These are phyloP conservation scores for Teratosphaeria nubilosa DNA, from an alignment of 2,329 filamentous ascomycete species.

Conservation along the genomic window DNA sequence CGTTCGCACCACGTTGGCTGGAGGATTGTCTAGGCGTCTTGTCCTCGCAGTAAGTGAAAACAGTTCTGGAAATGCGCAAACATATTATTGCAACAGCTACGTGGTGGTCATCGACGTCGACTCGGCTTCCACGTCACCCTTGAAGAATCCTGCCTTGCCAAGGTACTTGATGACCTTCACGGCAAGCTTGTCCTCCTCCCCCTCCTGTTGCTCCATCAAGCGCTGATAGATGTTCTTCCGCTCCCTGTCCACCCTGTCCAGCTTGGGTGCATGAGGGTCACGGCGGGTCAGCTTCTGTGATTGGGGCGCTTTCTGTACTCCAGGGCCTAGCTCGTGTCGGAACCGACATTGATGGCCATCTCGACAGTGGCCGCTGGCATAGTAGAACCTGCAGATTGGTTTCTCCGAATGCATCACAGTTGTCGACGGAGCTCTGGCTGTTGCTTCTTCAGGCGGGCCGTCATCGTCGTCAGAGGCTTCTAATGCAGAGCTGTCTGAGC, in stretches of 20 bases:
- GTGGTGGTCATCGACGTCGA: neutral
- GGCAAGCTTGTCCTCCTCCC: slow-evolving; percentile 32
- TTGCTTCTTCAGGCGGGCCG: slow-evolving; percentile 28
- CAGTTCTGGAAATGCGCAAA: neutral
- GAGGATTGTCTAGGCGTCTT: no score
- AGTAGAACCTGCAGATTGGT: slow-evolving; percentile 22
- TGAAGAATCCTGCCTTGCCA: slow-evolving; percentile 33
- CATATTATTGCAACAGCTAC: neutral
- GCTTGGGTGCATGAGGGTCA: slow-evolving; percentile 11
- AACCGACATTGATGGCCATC: slow-evolving; percentile 25
- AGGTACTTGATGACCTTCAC: slow-evolving; percentile 38
- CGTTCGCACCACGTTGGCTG: no score
- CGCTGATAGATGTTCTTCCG: slow-evolving; percentile 19
- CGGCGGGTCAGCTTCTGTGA: slow-evolving; percentile 2
- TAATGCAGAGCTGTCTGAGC: slow-evolving; percentile 14
- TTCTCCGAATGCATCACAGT: neutral
- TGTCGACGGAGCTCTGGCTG: slow-evolving; percentile 23
- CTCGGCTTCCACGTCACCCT: neutral
- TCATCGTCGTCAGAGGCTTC: slow-evolving; percentile 22
- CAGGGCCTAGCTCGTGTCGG: slow-evolving; percentile 18
- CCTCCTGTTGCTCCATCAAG: slow-evolving; percentile 36
- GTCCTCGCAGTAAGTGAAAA: no score
- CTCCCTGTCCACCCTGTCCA: slow-evolving; percentile 4
- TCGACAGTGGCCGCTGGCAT: slow-evolving; percentile 22
- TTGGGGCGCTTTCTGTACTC: slow-evolving; percentile 2